Evolutionary conservation across 768 basidiomycete species (phyloP), one percentile per base, ranked within the genome.

Genomic region (Lactifluus subvellereus): DNA sequence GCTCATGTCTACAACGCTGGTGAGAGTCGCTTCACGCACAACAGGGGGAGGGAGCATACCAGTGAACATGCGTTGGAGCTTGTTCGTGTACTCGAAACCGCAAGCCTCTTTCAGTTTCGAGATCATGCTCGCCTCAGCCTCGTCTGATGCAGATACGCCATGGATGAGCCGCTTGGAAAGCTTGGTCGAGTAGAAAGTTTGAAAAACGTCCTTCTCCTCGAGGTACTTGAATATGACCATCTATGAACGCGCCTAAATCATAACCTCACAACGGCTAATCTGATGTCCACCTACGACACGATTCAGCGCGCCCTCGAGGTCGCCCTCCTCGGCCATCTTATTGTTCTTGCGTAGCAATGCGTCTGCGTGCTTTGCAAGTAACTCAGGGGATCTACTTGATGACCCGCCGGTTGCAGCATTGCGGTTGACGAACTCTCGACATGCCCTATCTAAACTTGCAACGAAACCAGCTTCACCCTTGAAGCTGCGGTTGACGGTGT

Each of bases 181-280:
- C 74, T 92, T 95, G 66, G 92, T 96, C 16, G 89, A 90, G 77
- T 99, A 98, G 81, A 96, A 98, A 18, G 90, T 90, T 72, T 96
- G 94, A 85, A 98, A 99, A 13, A 98, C 92, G 68, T 99, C 96
- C 78, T 97, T 97, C 80, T 98, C 95, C 72, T 95, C 93, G 69
- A 98, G 89, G 75, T 97, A 98, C 73, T 94, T 94, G 89, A 99
- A 97, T 54, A 98, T 77, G 14, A 91, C 81, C 94, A 98, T 97
- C 96, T 98, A 71, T 2, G 66, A 55, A 38, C 14, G 32, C 42
- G 22, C 57, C 48, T 54, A 58, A 50, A 62, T 35, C 49, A n/a
- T 20, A 33, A 32, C 6, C 11, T 45, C 40, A 47, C 18, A 13
- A 51, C 4, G 7, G 11, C 54, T 8, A 4, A n/a, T 37, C 30